Conservation (phyloP, 768 basidiomycete species). For the Trametes cingulata region DNA sequence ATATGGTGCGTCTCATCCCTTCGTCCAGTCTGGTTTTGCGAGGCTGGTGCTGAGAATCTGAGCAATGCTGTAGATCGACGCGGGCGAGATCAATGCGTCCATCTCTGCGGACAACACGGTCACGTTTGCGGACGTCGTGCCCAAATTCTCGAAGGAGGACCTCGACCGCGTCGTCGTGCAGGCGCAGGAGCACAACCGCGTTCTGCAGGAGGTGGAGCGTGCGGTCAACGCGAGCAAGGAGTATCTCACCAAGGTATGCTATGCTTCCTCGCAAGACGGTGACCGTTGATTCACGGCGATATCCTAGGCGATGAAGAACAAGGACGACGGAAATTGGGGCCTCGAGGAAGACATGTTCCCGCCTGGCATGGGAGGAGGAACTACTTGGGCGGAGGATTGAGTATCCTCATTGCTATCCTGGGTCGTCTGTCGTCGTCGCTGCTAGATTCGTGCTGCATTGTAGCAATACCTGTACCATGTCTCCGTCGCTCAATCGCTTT, state of each 20-base stretch:
- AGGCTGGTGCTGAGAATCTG: background rate
- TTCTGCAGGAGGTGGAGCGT: slow-evolving; percentile 52
- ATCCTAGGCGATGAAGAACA: slow-evolving; percentile 28
- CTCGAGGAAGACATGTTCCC: slow-evolving; percentile 29
- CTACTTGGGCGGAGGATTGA: slow-evolving; percentile 22
- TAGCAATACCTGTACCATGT: slow-evolving; percentile 17
- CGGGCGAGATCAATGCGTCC: slow-evolving; percentile 65
- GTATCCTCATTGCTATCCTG: background rate
- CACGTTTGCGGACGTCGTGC: slow-evolving; percentile 62
- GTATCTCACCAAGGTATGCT: slow-evolving; percentile 66
- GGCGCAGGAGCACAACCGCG: slow-evolving; percentile 54
- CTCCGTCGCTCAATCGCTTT: background rate
- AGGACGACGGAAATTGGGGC: slow-evolving; percentile 30
- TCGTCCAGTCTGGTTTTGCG: background rate
- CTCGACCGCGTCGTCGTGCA: slow-evolving; percentile 58
- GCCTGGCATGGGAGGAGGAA: background rate
- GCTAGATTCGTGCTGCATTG: slow-evolving; percentile 4
- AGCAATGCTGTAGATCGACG: slow-evolving; percentile 57
- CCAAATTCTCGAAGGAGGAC: slow-evolving; percentile 58
- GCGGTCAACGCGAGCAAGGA: slow-evolving; percentile 67
- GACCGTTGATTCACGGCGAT: background rate
- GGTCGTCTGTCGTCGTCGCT: background rate
- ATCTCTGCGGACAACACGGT: slow-evolving; percentile 72
- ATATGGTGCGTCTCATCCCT: slow-evolving; percentile 63
- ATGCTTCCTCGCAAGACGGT: background rate